phyloP scores from a whole-genome alignment of 192 early-diverging fungal species.

The Lobosporangium transversale region DNA sequence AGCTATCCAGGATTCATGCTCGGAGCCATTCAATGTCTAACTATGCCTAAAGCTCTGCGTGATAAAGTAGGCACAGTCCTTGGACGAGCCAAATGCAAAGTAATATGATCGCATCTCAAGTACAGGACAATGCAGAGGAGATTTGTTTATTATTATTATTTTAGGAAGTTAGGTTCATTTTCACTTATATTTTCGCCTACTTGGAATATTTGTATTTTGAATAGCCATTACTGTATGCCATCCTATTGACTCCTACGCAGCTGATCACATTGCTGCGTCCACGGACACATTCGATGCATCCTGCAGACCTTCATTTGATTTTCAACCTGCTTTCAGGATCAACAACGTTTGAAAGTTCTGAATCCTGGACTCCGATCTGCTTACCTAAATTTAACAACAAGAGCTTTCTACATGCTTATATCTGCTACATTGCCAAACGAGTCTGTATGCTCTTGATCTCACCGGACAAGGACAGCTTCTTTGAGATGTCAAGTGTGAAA shows the following conservation, averaged over 20 bases:
- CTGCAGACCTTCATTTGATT: constrained; percentile 81
- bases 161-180: too few species aligned
- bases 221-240: constrained; percentile 78
- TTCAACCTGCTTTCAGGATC: constrained; percentile 85
- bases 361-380: constrained; percentile 95
- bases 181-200: too few species aligned
- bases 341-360: constrained; percentile 77
- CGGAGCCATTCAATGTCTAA: constrained; percentile 78
- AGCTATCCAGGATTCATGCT: constrained; percentile 79
- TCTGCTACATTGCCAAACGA: constrained; percentile 80
- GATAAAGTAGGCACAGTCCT: constrained; percentile 74
- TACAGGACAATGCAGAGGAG: not conserved
- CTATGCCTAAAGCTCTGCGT: constrained; percentile 72
- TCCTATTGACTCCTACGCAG: constrained; percentile 80
- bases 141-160: not conserved
- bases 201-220: too few species aligned
- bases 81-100: constrained; percentile 65
- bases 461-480: constrained; percentile 87
- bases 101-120: constrained; percentile 14
- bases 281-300: constrained; percentile 81
- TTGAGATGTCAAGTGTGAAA: constrained; percentile 77
- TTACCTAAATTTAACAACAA: constrained; percentile 90
- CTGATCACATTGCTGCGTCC: constrained; percentile 80
- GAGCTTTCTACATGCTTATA: constrained; percentile 89
- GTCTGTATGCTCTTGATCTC: constrained; percentile 80